Conservation (phyloP, 2,329 filamentous ascomycete species). For the Fusarium zealandicum region DNA sequence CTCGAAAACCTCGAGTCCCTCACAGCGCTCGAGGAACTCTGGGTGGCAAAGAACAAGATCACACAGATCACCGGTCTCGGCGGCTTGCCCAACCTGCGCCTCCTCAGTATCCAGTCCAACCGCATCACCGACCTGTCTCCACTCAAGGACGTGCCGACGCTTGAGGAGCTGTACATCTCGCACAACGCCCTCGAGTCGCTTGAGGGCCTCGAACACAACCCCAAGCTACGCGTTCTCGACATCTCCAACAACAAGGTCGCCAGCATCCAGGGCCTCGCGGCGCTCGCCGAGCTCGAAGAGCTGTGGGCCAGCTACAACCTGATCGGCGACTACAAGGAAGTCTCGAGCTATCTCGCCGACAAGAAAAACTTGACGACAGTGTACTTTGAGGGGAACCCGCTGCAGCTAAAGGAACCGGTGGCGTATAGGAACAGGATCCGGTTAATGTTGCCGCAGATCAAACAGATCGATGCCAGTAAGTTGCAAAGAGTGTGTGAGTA, state of each 20-base stretch:
- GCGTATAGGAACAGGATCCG: slow-evolving; percentile 94
- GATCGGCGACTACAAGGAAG: slow-evolving; percentile 79
- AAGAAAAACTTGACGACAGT: slow-evolving; percentile 86
- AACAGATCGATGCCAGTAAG: slow-evolving; percentile 97
- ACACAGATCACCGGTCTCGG: slow-evolving; percentile 79
- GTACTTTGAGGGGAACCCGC: slow-evolving; percentile 93
- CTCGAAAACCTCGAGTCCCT: slow-evolving; percentile 85
- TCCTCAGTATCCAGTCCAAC: slow-evolving; percentile 95
- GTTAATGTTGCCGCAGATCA: slow-evolving; percentile 83
- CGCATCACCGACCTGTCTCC: slow-evolving; percentile 81
- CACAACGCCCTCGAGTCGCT: slow-evolving; percentile 88
- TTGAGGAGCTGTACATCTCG: slow-evolving; percentile 95
- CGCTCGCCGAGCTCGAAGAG: slow-evolving; percentile 79
- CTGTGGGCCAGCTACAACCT: slow-evolving; percentile 94
- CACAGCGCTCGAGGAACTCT: slow-evolving; percentile 82
- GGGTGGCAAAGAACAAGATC: slow-evolving; percentile 98
- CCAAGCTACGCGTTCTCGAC: slow-evolving; percentile 79
- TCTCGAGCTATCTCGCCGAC: slow-evolving; percentile 78
- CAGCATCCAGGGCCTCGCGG: slow-evolving; percentile 74
- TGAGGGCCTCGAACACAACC: slow-evolving; percentile 72
- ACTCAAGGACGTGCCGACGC: slow-evolving; percentile 73
- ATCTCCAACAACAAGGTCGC: slow-evolving; percentile 87
- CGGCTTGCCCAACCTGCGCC: slow-evolving; percentile 79
- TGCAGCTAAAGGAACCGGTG: slow-evolving; percentile 80
- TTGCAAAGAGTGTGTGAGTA: neutral